Evolutionary conservation across 768 basidiomycete genomes (phyloP), one percentile per base, ranked within the genome.

Genomic region (Russula sp.): DNA sequence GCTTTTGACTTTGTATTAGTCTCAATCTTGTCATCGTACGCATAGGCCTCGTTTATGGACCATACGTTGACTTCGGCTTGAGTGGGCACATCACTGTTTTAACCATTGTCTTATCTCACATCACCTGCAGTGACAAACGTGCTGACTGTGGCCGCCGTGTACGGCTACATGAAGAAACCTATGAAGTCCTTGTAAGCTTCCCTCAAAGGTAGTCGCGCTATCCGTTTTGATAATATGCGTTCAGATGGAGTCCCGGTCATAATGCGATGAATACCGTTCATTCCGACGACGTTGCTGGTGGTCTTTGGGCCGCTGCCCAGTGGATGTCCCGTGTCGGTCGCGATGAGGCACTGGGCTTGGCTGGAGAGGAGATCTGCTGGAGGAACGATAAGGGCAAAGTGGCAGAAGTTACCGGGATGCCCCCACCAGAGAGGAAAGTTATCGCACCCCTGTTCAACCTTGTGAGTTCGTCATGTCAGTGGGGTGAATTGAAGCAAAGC

Each of bases 371-470:
- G 49, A 83, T 90, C 39, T 64, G 69, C 35, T 87, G 85, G 73
- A 82, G 81, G 66, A 88, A 87, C 63, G 86, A 90, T 58, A 89
- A 87, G 75, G 80, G 75, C 68, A 88, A 86, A 70, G 75, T 81
- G 18, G 77, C 76, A 58, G 83, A 84, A 48, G 82, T 89, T 29
- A 78, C 83, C 41, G 87, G 86, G 45, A 80, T 86, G 73, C 75
- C 79, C 29, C 72, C 81, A 8, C 77, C 81, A 25, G 79, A 82
- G 55, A 73, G 76, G 69, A 84, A 83, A 65, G 76, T 86, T 7
- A 70, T 84, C 45, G 90, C 86, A 1, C 88, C 91, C 3, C 65
- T 93, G n/a, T 93, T 94, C 75, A 91, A 93, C 70, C 70, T 94
- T 67, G 91, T 88, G 64, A 65, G 79, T 67, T 48, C 22, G 14